phyloP scores from a whole-genome alignment of 2,329 filamentous ascomycete genomes.

The Epichloe baconii region DNA sequence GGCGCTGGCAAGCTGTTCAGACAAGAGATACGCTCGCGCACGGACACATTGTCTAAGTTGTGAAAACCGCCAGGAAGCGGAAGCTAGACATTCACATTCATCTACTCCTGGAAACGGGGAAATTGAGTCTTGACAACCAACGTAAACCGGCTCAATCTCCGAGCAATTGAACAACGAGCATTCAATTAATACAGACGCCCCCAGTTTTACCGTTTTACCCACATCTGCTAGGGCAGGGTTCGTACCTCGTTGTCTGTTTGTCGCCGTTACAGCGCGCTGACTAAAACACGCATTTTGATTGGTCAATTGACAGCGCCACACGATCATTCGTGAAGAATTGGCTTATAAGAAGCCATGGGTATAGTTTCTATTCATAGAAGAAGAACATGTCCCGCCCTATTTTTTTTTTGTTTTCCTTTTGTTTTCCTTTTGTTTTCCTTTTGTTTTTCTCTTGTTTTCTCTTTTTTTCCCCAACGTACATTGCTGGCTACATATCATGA shows the following conservation, averaged over 20 bases:
- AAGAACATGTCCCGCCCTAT: too few relatives aligned
- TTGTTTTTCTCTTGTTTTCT: too few relatives aligned
- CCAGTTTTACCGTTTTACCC: too few relatives aligned
- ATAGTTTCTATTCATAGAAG: neutral
- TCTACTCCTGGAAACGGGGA: too few relatives aligned
- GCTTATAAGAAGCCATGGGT: neutral
- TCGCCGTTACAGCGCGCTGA: constrained; percentile 17
- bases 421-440: too few relatives aligned
- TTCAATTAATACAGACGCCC: neutral
- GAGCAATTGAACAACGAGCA: neutral
- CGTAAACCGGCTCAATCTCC: neutral
- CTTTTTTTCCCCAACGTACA: too few relatives aligned
- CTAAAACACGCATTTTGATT: constrained; percentile 20
- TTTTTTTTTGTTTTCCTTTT: neutral
- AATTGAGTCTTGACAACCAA: neutral
- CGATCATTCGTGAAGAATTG: neutral
- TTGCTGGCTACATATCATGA: too few relatives aligned
- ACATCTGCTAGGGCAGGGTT: neutral
- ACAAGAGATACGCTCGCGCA: constrained; percentile 23
- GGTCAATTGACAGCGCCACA: constrained; percentile 7
- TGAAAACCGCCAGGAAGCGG: too few relatives aligned
- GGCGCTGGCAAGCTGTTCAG: constrained; percentile 24
- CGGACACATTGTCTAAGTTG: constrained; percentile 17
- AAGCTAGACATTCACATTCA: too few relatives aligned
- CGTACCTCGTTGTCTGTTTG: too few relatives aligned